phyloP scores from a whole-genome alignment of 768 basidiomycete genomes.

The Dentipellis sp. region DNA sequence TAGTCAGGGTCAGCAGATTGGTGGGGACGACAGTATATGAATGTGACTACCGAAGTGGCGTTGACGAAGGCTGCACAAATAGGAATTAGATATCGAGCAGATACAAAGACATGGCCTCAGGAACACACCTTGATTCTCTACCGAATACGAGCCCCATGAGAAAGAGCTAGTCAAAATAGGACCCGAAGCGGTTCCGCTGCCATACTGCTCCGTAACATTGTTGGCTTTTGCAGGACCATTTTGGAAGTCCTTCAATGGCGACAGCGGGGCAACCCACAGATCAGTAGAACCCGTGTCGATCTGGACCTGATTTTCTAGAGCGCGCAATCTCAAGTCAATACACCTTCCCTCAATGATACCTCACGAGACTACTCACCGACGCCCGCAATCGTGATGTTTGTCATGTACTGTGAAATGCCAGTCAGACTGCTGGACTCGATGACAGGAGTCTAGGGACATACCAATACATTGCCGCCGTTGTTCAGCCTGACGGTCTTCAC shows the following conservation, averaged over 20 bases:
- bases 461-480: constrained; percentile 13
- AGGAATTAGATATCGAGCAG: neutral
- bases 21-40: too few species aligned
- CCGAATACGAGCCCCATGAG: neutral
- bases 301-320: neutral
- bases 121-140: neutral
- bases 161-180: neutral
- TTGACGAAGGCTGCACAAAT: neutral
- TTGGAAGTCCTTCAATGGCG: neutral
- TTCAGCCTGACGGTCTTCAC: constrained; percentile 11
- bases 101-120: neutral
- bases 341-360: too few species aligned
- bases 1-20: too few species aligned
- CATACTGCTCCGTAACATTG: neutral
- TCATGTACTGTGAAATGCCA: too few species aligned
- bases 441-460: constrained; percentile 12
- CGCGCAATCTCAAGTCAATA: too few species aligned
- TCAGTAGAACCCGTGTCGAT: neutral
- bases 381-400: too few species aligned
- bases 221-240: neutral
- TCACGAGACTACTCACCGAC: too few species aligned
- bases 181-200: neutral
- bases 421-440: too few species aligned
- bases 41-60: neutral
- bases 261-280: neutral